Evolutionary conservation across 2,329 filamentous ascomycete genomes (phyloP), one percentile per base, ranked within the genome.

Genomic region (Ascosphaera apis): DNA sequence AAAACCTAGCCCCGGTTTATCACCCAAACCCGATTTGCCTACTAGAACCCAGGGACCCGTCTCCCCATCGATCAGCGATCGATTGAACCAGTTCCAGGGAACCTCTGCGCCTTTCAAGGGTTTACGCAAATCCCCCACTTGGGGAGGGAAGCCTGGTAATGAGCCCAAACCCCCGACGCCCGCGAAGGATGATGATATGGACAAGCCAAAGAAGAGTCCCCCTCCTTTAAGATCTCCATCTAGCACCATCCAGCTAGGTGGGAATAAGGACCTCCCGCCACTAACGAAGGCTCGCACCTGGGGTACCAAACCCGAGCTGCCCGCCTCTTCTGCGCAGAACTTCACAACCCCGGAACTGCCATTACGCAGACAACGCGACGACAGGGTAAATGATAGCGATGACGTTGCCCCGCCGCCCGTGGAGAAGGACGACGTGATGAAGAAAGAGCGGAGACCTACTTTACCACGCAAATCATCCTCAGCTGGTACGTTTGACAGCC

Each of bases 1-100:
- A 25, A 25, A 36, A 17, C 21, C 12, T 27, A n/a, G 17, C 25
- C n/a, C 35, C 25, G 4, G 19, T 9, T 4, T n/a, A 13, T 31
- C 35, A 16, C 28, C 30, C 11, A 37, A 37, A 16, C 36, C 31
- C 17, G n/a, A 27, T 11, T 17, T 33, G 32, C 32, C 16, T 6
- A 15, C 13, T 31, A 31, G 15, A 12, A 18, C n/a, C 7, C 8
- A 3, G 4, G 9, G 15, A 9, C 18, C 32, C 15, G 13, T 32
- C 6, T 32, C 31, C 5, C 21, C 21, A 25, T 32, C 31, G 6
- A 32, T 32, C 31, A 32, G 31, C 13, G 31, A 32, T 17, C 31
- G 31, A n/a, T 17, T 32, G 31, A 32, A 32, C 13, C n/a, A 32
- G 31, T 15, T 32, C 5, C 31, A 32, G 31, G 31, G 31, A 5